Conservation (phyloP, 2,329 filamentous ascomycete genomes). For the Paraphaeosphaeria sporulosa region DNA sequence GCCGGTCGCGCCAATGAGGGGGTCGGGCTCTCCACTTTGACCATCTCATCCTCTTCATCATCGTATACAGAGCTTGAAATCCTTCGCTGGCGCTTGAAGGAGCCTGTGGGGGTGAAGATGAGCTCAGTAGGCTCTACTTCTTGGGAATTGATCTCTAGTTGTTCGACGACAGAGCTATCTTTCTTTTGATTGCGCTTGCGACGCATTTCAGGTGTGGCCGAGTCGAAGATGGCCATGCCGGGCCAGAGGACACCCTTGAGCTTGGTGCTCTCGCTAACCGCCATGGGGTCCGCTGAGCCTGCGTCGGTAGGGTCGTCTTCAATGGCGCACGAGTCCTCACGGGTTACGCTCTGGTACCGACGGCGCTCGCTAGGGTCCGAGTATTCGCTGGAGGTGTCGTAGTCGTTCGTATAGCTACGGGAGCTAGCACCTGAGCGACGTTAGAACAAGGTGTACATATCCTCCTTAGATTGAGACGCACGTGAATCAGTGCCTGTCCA, state of each 20-base stretch:
- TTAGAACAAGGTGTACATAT: neutral
- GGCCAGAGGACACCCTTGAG: conserved; percentile 79
- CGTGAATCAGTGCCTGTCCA: conserved; percentile 33
- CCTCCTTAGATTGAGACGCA: neutral
- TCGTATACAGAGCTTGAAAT: conserved; percentile 56
- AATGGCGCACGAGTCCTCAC: conserved; percentile 40
- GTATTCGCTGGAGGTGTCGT: conserved; percentile 48
- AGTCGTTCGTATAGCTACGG: conserved; percentile 48
- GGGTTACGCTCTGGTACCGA: conserved; percentile 31
- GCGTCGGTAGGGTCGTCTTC: conserved; percentile 38
- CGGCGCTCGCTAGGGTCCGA: conserved; percentile 42
- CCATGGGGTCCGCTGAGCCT: conserved; percentile 33
- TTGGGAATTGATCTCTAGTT: conserved; percentile 70
- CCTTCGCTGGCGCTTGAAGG: conserved; percentile 51
- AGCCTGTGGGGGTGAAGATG: conserved; percentile 62
- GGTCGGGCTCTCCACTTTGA: conserved; percentile 46
- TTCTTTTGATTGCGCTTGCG: conserved; percentile 82
- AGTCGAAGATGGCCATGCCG: conserved; percentile 83
- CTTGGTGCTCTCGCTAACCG: conserved; percentile 53
- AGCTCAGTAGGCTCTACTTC: conserved; percentile 70
- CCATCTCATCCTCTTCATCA: conserved; percentile 47
- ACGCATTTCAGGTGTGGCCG: conserved; percentile 75
- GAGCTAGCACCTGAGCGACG: conserved; percentile 45
- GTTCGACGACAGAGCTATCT: conserved; percentile 71
- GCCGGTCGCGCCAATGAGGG: conserved; percentile 34